A percentile compares a stretch with the other conserved stretches of the same genome.
Conservation (phyloP, 176 grass and related monocot genomes). For the Puya raimondii region DNA sequence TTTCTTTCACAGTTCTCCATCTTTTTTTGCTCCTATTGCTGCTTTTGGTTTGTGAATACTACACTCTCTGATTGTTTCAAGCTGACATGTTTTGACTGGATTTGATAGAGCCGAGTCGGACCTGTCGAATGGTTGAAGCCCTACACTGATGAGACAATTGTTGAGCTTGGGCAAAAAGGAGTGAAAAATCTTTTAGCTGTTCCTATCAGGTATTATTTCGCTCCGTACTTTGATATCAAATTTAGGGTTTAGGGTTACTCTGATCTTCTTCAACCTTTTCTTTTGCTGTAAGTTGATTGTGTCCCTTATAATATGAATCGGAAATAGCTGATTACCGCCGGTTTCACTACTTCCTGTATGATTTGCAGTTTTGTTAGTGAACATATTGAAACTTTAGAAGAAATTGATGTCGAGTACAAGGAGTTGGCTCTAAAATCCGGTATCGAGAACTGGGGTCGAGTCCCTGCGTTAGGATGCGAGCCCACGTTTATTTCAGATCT, state of each 20-base stretch:
- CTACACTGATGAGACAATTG: slow-evolving; percentile 96
- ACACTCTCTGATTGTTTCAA: neutral
- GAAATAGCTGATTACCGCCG: neutral
- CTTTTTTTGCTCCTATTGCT: neutral
- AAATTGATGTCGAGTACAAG: slow-evolving; percentile 98
- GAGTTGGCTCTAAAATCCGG: slow-evolving; percentile 90
- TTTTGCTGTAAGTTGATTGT: too few species aligned
- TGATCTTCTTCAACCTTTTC: neutral
- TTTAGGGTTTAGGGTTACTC: slow-evolving; percentile 2
- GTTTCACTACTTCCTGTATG: neutral
- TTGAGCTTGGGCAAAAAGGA: slow-evolving; percentile 78
- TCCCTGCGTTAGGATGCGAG: slow-evolving; percentile 86
- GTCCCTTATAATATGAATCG: neutral
- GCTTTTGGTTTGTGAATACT: neutral
- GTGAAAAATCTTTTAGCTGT: slow-evolving; percentile 88
- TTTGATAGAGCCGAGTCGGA: slow-evolving; percentile 82
- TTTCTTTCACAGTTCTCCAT: neutral
- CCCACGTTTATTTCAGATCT: slow-evolving; percentile 82
- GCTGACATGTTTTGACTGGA: slow-evolving; percentile 14
- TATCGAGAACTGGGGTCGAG: slow-evolving; percentile 82
- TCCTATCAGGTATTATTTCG: slow-evolving; percentile 61
- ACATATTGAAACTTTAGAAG: slow-evolving; percentile 99
- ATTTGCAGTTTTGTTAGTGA: slow-evolving; percentile 92
- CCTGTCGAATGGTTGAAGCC: slow-evolving; percentile 97
- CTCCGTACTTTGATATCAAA: slow-evolving; percentile 1